Evolutionary conservation across 2,329 filamentous ascomycete species (phyloP).

Genomic region (Penicillium digitatum): DNA sequence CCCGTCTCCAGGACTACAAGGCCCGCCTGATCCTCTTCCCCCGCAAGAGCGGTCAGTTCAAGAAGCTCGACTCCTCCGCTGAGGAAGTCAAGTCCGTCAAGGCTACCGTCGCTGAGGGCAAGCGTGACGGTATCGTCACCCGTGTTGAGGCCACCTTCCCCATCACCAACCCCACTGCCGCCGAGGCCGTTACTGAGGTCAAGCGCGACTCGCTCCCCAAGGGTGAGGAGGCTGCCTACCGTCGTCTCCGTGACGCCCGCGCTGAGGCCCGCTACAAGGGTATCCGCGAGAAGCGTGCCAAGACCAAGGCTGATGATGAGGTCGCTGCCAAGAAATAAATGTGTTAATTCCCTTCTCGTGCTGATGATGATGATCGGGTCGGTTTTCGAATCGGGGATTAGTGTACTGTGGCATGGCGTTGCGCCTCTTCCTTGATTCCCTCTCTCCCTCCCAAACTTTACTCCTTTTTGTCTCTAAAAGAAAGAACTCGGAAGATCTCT

Average conservation of each 20-base stretch:
- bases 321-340: constrained; percentile 53
- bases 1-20: constrained; percentile 97
- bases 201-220: constrained; percentile 76
- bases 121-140: constrained; percentile 52
- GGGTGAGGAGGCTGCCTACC: constrained; percentile 81
- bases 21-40: constrained; percentile 96
- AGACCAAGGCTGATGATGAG: constrained; percentile 71
- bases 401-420: constrained; percentile 38
- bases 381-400: constrained; percentile 36
- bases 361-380: constrained; percentile 41
- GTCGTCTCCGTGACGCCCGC: constrained; percentile 77
- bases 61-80: constrained; percentile 84
- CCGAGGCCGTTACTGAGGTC: constrained; percentile 66
- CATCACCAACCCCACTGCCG: constrained; percentile 59
- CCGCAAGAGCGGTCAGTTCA: constrained; percentile 87
- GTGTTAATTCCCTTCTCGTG: constrained; percentile 34
- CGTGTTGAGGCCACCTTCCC: constrained; percentile 62
- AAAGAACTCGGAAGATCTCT: constrained; percentile 38
- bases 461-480: constrained; percentile 32
- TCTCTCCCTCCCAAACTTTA: constrained; percentile 19
- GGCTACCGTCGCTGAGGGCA: constrained; percentile 49
- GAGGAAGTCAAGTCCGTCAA: constrained; percentile 72
- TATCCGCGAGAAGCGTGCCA: constrained; percentile 86
- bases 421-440: constrained; percentile 31
- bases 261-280: constrained; percentile 77